These are phyloP conservation scores for Geotrichum reessii DNA, from an alignment of 1,139 yeast species.

Conservation along the genomic window DNA sequence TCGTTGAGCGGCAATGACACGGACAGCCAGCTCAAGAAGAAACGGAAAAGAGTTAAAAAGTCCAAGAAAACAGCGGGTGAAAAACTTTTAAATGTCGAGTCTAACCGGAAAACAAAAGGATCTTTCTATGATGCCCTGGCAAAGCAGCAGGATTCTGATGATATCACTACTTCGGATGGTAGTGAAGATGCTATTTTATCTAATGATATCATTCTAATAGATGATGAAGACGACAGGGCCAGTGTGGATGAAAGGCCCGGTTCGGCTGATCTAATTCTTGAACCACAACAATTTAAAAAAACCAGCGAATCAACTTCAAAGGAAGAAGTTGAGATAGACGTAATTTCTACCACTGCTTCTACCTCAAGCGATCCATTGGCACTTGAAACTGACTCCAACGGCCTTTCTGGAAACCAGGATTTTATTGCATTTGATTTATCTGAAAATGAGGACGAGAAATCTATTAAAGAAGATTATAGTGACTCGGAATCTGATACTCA, in stretches of 20 bases:
- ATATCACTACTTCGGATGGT: background rate
- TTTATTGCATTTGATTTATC: conserved; percentile 19
- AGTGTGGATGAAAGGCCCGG: background rate
- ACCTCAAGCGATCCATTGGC: background rate
- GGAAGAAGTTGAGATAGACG: background rate
- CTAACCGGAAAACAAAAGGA: conserved; percentile 5
- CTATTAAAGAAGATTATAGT: conserved; percentile 12
- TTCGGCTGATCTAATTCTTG: background rate
- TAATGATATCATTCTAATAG: conserved; percentile 1
- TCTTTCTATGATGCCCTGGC: conserved; percentile 1
- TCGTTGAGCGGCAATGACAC: background rate
- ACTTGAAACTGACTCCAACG: background rate
- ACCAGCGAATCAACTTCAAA: background rate
- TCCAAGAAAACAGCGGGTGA: background rate
- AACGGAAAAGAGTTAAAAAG: background rate
- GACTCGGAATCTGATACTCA: conserved; percentile 6
- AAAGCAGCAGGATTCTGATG: background rate
- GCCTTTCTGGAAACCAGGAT: conserved; percentile 13
- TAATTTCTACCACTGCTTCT: background rate
- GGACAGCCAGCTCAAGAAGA: background rate
- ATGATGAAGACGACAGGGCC: background rate
- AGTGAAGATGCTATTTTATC: conserved; percentile 1
- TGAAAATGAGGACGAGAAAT: conserved; percentile 16
- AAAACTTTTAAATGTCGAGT: background rate
- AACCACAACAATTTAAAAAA: background rate